phyloP scores from a whole-genome alignment of 2,329 filamentous ascomycete species.

The Aspergillus sp. region DNA sequence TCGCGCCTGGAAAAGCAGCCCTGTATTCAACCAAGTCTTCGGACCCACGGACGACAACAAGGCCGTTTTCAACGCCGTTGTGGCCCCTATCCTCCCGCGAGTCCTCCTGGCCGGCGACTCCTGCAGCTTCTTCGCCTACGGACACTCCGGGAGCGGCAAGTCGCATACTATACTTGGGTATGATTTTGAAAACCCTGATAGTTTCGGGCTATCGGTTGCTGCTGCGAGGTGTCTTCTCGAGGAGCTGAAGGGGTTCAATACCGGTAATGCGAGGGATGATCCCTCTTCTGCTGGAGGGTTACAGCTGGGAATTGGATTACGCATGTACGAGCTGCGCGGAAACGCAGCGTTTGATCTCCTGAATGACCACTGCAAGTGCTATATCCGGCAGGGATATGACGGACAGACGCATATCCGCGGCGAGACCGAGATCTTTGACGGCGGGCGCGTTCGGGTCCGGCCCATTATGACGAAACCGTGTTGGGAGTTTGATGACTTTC shows the following conservation, averaged over 20 bases:
- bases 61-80: constrained; percentile 30
- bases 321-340: constrained; percentile 45
- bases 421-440: constrained; percentile 41
- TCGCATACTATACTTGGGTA: constrained; percentile 48
- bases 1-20: constrained; percentile 27
- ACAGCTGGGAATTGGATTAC: constrained; percentile 38
- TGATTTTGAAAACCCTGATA: constrained; percentile 33
- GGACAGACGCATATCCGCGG: constrained; percentile 44
- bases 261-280: no score
- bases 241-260: constrained; percentile 12
- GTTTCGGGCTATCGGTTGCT: constrained; percentile 40
- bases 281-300: background rate
- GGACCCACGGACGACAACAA: constrained; percentile 23
- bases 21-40: constrained; percentile 25
- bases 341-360: constrained; percentile 46
- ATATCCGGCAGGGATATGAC: constrained; percentile 44
- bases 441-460: constrained; percentile 43
- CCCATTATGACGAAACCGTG: constrained; percentile 32
- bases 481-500: constrained; percentile 38
- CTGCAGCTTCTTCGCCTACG: constrained; percentile 48
- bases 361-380: constrained; percentile 39
- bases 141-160: constrained; percentile 46
- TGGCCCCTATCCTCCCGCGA: constrained; percentile 34
- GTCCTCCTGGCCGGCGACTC: constrained; percentile 37
- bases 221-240: constrained; percentile 34